These are phyloP conservation scores for Hypomontagnella submonticulosa DNA, from an alignment of 495 filamentous ascomycete genomes.

Conservation along the genomic window DNA sequence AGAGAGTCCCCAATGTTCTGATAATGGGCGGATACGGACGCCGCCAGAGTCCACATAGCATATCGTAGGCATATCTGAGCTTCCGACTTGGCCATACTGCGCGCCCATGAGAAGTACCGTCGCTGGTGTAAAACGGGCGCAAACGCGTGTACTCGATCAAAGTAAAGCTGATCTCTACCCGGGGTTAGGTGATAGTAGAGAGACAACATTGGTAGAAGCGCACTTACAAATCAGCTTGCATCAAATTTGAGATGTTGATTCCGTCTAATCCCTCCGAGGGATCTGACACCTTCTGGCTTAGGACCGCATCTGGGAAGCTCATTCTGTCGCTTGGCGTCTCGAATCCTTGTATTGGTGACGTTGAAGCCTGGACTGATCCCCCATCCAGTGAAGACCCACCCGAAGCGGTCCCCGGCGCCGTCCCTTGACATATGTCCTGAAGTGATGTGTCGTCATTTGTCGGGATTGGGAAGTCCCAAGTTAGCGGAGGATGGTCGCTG, in stretches of 20 bases:
- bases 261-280: conserved; percentile 32
- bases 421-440: conserved; percentile 28
- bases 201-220: not conserved
- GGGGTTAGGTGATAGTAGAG: conserved; percentile 1
- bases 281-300: conserved; percentile 31
- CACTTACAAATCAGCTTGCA: conserved; percentile 42
- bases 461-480: conserved; percentile 39
- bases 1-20: conserved; percentile 58
- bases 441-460: conserved; percentile 27
- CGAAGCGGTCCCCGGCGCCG: conserved; percentile 24
- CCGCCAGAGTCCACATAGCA: conserved; percentile 68
- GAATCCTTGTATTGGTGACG: conserved; percentile 42
- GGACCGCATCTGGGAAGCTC: conserved; percentile 17
- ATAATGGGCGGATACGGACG: conserved; percentile 64
- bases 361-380: conserved; percentile 37
- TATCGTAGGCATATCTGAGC: conserved; percentile 54
- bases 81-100: conserved; percentile 33
- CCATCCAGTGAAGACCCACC: conserved; percentile 37
- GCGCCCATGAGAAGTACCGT: conserved; percentile 43
- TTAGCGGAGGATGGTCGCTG: conserved; percentile 24
- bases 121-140: conserved; percentile 64
- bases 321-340: conserved; percentile 31
- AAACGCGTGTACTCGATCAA: conserved; percentile 66
- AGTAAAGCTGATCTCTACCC: conserved; percentile 66
- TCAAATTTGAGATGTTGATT: conserved; percentile 40